Evolutionary conservation across 108 stramenopile species (phyloP).

Genomic region (Nannochloropsis salina): DNA sequence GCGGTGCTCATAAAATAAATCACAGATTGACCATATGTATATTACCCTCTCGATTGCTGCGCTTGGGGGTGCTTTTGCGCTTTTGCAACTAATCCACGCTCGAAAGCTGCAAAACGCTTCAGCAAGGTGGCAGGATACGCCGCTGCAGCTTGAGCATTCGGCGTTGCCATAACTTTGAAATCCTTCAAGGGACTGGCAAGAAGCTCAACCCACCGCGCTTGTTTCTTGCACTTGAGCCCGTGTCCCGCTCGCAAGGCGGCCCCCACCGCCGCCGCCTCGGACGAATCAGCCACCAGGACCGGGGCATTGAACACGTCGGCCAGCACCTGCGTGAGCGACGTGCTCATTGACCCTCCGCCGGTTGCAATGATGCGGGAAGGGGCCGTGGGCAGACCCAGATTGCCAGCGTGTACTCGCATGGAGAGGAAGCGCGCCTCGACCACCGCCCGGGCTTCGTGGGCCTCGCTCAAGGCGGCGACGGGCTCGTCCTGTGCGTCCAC

Average conservation of each 20-base stretch:
- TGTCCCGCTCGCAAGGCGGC: constrained; percentile 44
- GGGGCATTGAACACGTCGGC: constrained; percentile 38
- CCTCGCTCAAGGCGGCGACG: constrained; percentile 20
- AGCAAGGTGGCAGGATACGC: not conserved
- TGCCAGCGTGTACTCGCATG: constrained; percentile 39
- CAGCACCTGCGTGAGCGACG: constrained; percentile 42
- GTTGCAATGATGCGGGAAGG: constrained; percentile 40
- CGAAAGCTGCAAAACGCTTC: not conserved
- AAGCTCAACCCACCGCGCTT: not conserved
- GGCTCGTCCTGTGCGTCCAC: constrained; percentile 21
- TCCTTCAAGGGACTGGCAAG: not conserved
- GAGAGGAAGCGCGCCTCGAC: constrained; percentile 50
- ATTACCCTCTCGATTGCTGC: too few species aligned
- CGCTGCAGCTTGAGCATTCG: not conserved
- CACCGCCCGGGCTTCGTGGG: constrained; percentile 38
- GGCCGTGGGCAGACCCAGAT: constrained; percentile 33
- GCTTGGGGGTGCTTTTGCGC: too few species aligned
- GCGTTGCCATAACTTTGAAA: not conserved
- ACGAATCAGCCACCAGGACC: constrained; percentile 29
- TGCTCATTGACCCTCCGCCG: constrained; percentile 40
- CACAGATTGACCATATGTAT: too few species aligned
- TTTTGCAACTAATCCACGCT: not conserved
- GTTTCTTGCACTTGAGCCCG: constrained; percentile 22
- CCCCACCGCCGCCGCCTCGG: constrained; percentile 44
- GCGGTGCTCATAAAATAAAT: too few species aligned